Evolutionary conservation across 345 rosid genomes (phyloP).

Genomic region (Cardamine occulta): DNA sequence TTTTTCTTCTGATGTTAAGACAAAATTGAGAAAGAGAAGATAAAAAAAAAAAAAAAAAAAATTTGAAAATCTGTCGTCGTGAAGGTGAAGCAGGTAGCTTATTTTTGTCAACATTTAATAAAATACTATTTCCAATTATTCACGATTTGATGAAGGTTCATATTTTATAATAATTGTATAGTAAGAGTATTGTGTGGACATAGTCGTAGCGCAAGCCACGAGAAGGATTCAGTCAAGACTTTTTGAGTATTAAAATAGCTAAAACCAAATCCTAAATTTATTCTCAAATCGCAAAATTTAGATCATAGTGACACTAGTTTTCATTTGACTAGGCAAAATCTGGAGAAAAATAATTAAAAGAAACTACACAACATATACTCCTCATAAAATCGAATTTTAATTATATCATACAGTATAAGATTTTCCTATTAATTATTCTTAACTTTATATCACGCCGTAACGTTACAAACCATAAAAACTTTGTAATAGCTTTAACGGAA

Average conservation of each 20-base stretch:
- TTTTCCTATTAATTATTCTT: not conserved
- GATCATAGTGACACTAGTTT: conserved; percentile 39
- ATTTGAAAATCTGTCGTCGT: conserved; percentile 16
- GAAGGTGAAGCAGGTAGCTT: conserved; percentile 17
- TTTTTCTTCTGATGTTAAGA: conserved; percentile 22
- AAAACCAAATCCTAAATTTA: conserved; percentile 35
- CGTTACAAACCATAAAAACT: not conserved
- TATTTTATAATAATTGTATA: not conserved
- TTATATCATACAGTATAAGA: not conserved
- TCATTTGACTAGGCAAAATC: conserved; percentile 44
- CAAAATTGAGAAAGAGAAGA: conserved; percentile 12
- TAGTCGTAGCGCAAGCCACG: conserved; percentile 35
- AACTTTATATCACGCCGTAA: not conserved
- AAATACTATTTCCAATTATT: not conserved
- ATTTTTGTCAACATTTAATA: conserved; percentile 11
- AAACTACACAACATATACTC: not conserved
- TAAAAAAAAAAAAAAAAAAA: not conserved
- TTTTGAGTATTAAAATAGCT: conserved; percentile 31
- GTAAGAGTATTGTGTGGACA: conserved; percentile 28
- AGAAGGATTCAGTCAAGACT: conserved; percentile 43
- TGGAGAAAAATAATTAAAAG: conserved; percentile 3
- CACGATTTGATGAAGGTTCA: no score
- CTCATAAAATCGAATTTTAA: not conserved
- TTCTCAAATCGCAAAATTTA: conserved; percentile 29
- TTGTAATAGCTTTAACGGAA: not conserved